Evolutionary conservation across 352 stramenopile genomes (phyloP).

Genomic region (Salisapilia sapeloensis): DNA sequence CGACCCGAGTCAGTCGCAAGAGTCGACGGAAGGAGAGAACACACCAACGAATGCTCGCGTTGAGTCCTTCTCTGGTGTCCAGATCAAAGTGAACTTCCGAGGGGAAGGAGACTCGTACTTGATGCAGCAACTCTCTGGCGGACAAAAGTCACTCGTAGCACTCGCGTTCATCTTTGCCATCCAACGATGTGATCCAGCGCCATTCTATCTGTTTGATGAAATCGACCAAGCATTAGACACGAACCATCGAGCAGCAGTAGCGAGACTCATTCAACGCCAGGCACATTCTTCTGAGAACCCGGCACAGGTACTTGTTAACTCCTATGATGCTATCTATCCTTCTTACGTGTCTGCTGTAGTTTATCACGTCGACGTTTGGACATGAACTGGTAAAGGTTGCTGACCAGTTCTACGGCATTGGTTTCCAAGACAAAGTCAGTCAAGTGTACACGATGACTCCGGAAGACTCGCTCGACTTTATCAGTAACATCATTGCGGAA

Average conservation of each 20-base stretch:
- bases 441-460: constrained; percentile 89
- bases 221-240: constrained; percentile 99
- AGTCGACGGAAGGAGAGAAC: constrained; percentile 14
- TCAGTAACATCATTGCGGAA: constrained; percentile 83
- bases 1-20: constrained; percentile 33
- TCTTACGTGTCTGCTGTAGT: too few species aligned
- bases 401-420: constrained; percentile 96
- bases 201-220: constrained; percentile 99
- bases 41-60: constrained; percentile 29
- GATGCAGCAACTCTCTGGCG: constrained; percentile 98
- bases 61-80: constrained; percentile 92
- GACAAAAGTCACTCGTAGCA: constrained; percentile 97
- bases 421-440: constrained; percentile 97
- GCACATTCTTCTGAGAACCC: constrained; percentile 88
- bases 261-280: constrained; percentile 93
- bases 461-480: constrained; percentile 95
- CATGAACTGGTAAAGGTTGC: constrained; percentile 96
- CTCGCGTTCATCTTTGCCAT: constrained; percentile 99
- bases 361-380: constrained; percentile 99
- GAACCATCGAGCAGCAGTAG: constrained; percentile 94
- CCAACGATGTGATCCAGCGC: constrained; percentile 94
- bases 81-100: constrained; percentile 97
- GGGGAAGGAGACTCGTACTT: constrained; percentile 91
- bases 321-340: too few species aligned
- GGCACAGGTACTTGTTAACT: constrained; percentile 94